These are phyloP conservation scores for Rhodofomes roseus DNA, from an alignment of 1,284 basidiomycete genomes.

Conservation along the genomic window DNA sequence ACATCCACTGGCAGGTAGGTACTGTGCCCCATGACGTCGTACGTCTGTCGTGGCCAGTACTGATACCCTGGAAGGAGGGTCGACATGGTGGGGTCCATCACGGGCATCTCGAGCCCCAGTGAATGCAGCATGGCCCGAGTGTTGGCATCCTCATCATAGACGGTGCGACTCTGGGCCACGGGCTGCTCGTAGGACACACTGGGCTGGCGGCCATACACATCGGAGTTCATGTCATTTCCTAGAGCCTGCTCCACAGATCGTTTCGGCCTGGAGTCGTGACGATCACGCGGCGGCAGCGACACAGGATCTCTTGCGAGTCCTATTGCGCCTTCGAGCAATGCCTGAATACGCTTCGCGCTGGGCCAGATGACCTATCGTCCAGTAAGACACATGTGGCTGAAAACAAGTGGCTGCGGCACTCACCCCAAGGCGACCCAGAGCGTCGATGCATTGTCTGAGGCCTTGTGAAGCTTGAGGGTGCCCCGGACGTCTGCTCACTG, in stretches of 20 bases:
- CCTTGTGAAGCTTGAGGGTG: conserved; percentile 67
- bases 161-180: conserved; percentile 14
- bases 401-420: conserved; percentile 15
- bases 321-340: conserved; percentile 67
- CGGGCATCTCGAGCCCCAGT: conserved; percentile 59
- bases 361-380: conserved; percentile 57
- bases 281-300: conserved; percentile 19
- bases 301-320: conserved; percentile 42
- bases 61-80: conserved; percentile 64
- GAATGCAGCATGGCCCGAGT: conserved; percentile 68
- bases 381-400: conserved; percentile 25
- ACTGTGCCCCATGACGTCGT: conserved; percentile 14
- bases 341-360: conserved; percentile 65
- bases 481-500: conserved; percentile 67
- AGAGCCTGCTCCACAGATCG: conserved; percentile 65
- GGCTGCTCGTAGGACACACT: conserved; percentile 6
- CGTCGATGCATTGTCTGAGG: conserved; percentile 63
- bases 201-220: conserved; percentile 36
- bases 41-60: conserved; percentile 59
- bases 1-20: conserved; percentile 18
- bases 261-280: conserved; percentile 43
- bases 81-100: conserved; percentile 57
- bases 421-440: conserved; percentile 72
- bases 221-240: conserved; percentile 47
- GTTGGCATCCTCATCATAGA: conserved; percentile 52